Percentiles rank a stretch among this genome's conserved stretches.
Evolutionary conservation across 2,329 filamentous ascomycete species (phyloP).

Genomic region (Oidium heveae): DNA sequence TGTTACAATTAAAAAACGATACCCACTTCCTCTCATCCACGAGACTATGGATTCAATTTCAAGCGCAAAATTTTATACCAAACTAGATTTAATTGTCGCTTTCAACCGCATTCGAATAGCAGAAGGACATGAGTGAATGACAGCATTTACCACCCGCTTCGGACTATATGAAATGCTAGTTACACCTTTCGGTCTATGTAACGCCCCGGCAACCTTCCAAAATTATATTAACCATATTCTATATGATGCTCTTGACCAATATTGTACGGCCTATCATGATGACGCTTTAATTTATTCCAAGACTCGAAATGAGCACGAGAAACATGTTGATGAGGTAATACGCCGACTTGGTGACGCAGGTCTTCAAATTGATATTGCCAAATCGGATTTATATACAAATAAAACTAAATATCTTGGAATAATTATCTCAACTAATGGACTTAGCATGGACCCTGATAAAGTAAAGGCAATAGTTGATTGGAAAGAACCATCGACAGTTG

Average conservation of each 20-base stretch:
- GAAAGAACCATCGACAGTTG: background rate
- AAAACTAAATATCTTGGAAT: background rate
- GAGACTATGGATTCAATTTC: background rate
- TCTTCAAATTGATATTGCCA: background rate
- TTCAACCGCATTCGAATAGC: too few species aligned
- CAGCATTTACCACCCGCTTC: too few species aligned
- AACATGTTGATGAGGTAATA: background rate
- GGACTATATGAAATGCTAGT: too few species aligned
- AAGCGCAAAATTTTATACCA: background rate
- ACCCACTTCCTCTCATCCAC: background rate
- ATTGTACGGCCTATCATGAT: too few species aligned
- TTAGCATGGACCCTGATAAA: background rate
- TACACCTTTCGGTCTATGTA: too few species aligned
- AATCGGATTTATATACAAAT: background rate
- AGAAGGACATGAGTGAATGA: too few species aligned
- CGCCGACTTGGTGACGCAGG: background rate
- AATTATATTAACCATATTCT: too few species aligned
- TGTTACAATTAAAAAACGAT: conserved; percentile 1
- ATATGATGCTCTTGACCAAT: too few species aligned
- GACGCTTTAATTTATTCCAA: too few species aligned
- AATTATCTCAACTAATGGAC: background rate
- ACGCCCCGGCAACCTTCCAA: too few species aligned
- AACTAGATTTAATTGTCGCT: background rate
- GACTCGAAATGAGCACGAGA: too few species aligned
- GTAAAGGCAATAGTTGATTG: background rate